Evolutionary conservation across 257 asterid genomes (phyloP), one percentile per base, ranked within the genome.

Genomic region (Verbascum thapsus): DNA sequence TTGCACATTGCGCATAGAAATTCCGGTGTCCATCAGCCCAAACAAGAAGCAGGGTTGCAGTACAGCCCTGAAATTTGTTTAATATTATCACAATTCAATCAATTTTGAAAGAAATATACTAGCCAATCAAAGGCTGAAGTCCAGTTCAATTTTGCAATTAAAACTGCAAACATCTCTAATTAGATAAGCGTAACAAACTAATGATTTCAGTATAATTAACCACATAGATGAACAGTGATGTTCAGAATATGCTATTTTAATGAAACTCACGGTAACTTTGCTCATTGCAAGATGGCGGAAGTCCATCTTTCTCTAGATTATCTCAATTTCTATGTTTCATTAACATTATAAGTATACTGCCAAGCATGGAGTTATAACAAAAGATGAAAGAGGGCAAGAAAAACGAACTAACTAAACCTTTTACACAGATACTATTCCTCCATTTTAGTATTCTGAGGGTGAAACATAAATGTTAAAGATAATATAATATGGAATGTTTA

Each of bases 21-120:
- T 78, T 87, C 47, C 74, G 83, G 59, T 76, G 79, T 49, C 71
- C 78, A 55, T 87, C 94, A 39, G 80, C 68, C 99, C 99, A 94
- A 54, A 87, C 83, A 78, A 94, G 90, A 67, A 94, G 91, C 78
- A 85, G 83, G 7, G 99, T 94, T 61, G 97, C 97, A 47, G 99
- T 87, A 80, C 96, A 94, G 55, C 99, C 99, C 99, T 94, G 95
- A 79, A 77, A 85, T 38, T 67, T 43, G 57, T 52, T 51, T 72
- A 52, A 66, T 52, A 19, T 62, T 72, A 73, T 55, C 57, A 40
- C 19, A 72, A 39, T 32, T 50, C 51, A 66, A 48, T 61, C 47
- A 63, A 66, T 43, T 37, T 52, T 54, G 54, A 9, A 61, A 43
- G 16, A 22, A 55, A 73, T 34, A 70, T 45, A 35, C 10, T 37